Base-by-base conservation (phyloP, 1,139 yeast genomes). In the Hansenula anomala region DNA sequence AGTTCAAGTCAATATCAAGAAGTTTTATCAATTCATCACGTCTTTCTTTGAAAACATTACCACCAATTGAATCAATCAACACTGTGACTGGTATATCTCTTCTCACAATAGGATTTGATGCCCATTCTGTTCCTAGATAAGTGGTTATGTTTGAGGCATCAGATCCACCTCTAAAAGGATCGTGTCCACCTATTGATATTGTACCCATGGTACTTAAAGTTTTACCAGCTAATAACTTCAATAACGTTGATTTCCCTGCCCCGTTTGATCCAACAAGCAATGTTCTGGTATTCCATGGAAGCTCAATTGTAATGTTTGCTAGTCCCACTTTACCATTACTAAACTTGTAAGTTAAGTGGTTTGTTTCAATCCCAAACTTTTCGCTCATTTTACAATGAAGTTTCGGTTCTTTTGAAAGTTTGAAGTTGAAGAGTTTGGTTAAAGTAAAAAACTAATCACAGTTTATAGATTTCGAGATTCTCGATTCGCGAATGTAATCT, bases 121-220 rank as follows among this genome's bases (percentile, higher is more conserved):
- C 96, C 98, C 98, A 92, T 59, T 92, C 98, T 0, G 97, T 92
- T 4, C 98, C 98, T 36, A 92, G 66, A 58, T 92, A 92, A 0
- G 96, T 86, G n/a, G 89, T 76, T 34, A 83, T 83, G 37, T 71
- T 77, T n/a, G 64, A 51, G 7, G 58, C 55, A 26, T 58, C 59
- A 6, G 68, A 66, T 18, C 75, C 67, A 34, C 75, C 70, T 33
- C 78, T 69, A 63, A 92, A 92, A 1, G 98, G 98, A 55, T 92
- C 96, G 39, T 75, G 68, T 2, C 95, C 96, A 29, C 88, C 87
- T 16, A 92, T 73, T 14, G 47, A 38, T 32, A 82, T 67, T 20
- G 70, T 63, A 0, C 96, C 97, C 25, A 74, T 68, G 40, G 80
- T 78, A 45, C 95, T 83, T 44, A 92, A 70, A 3, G 95, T 88